Base-by-base conservation (phyloP, 208 protist species). In the Crithidia acanthocephali region DNA sequence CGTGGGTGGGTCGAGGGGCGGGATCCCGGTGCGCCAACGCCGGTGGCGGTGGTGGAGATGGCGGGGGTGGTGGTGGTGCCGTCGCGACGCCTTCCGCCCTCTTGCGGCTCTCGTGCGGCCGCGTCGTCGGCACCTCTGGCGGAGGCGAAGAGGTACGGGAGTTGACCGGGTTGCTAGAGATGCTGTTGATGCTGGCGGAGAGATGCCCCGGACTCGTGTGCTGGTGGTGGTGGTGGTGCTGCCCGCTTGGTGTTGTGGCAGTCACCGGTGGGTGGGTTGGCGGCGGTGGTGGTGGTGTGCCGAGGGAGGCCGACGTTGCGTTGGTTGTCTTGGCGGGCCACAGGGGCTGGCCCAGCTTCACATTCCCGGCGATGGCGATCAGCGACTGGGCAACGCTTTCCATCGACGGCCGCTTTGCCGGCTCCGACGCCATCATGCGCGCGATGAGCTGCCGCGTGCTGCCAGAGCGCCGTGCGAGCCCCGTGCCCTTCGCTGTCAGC, bases 371-470 rank as follows among this genome's bases (percentile, higher is more conserved):
- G 45, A 74, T 22, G 30, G 72, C 63, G 9, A 76, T 60, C 18
- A 82, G 72, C 33, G 77, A 66, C 61, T 74, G 65, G 37, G 68
- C 72, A 1, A 78, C 65, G 65, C 72, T 78, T 13, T 80, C 80
- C 47, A 92, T 70, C 2, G 71, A 63, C 23, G 77, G 66, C 15
- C 89, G 90, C 37, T 75, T 61, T 28, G 51, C 50, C 18, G 80
- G 33, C 30, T 64, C 68, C 8, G 69, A 20, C 0, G 79, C 74
- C 78, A 90, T 87, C 89, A 94, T 94, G 28, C 59, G 55, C 11
- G 80, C 33, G 23, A 91, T 60, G 2, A 91, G 63, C 63, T 82
- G 65, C 20, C 85, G 77, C 23, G 78, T 53, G 23, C 50, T 73
- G 53, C 66, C 65, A 1, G 84, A 87, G 20, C 87, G 87, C 4